phyloP scores from a whole-genome alignment of 345 rosid species.

The Syzygium grande region DNA sequence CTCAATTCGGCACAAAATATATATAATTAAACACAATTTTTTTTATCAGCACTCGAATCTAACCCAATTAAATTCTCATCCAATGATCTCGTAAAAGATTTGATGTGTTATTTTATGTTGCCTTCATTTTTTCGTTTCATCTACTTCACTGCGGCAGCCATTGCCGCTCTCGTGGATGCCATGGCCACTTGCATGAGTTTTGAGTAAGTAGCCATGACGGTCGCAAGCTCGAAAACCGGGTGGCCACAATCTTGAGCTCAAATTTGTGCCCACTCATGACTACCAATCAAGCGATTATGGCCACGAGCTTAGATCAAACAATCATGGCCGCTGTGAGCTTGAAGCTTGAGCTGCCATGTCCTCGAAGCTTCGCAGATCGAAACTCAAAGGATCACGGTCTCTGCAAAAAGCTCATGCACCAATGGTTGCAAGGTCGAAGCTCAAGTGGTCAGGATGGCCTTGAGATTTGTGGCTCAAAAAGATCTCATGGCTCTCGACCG shows the following conservation, averaged over 20 bases:
- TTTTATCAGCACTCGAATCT: background rate
- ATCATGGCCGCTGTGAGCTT: background rate
- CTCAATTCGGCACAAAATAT: too few relatives aligned
- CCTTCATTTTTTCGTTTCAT: background rate
- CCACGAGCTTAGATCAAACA: background rate
- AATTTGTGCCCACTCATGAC: background rate
- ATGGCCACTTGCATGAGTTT: background rate
- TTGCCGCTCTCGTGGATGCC: background rate
- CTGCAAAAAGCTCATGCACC: background rate
- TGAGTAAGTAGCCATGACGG: background rate
- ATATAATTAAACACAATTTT: too few relatives aligned
- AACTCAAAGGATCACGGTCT: background rate
- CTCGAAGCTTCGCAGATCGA: background rate
- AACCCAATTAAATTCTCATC: too few relatives aligned
- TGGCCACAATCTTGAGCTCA: background rate
- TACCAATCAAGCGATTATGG: background rate
- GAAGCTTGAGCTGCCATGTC: background rate
- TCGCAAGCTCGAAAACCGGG: background rate
- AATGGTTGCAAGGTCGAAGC: background rate
- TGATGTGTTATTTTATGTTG: background rate
- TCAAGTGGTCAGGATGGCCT: background rate
- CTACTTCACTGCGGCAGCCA: accelerated
- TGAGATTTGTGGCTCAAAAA: background rate
- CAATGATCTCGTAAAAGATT: background rate
- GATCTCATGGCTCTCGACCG: background rate